These are phyloP conservation scores for Heliosperma pusillum DNA, from an alignment of 148 eudicot species.

Conservation along the genomic window DNA sequence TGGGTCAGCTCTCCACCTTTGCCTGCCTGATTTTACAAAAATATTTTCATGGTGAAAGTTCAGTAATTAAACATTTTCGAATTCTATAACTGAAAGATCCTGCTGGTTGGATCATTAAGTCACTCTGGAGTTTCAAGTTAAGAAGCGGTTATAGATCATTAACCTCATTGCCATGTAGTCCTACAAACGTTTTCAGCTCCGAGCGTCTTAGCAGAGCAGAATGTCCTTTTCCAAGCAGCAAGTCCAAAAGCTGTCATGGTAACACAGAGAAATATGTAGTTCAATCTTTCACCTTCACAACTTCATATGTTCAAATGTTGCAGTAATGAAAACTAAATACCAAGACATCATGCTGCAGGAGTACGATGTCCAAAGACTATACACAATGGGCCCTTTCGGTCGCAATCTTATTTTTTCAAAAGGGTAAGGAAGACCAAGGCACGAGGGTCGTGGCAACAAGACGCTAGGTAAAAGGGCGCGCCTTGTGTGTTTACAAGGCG, in stretches of 20 bases:
- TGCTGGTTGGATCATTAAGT: neutral
- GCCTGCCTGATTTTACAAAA: constrained; percentile 51
- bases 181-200: constrained; percentile 75
- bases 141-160: neutral
- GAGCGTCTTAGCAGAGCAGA: constrained; percentile 65
- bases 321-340: too few species aligned
- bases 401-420: too few species aligned
- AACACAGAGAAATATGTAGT: neutral
- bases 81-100: neutral
- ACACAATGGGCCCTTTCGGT: too few species aligned
- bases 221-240: constrained; percentile 67
- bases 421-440: too few species aligned
- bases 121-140: neutral
- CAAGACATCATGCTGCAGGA: too few species aligned
- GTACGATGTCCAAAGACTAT: too few species aligned
- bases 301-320: too few species aligned
- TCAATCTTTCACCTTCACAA: neutral
- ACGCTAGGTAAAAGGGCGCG: too few species aligned
- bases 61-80: neutral
- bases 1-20: constrained; percentile 83
- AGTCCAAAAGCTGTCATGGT: constrained; percentile 57
- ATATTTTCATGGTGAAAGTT: neutral
- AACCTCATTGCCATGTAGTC: constrained; percentile 77
- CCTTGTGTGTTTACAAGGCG: too few species aligned
- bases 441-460: too few species aligned